Conservation (phyloP, 768 basidiomycete species). For the Dacryopinax primogenitus region DNA sequence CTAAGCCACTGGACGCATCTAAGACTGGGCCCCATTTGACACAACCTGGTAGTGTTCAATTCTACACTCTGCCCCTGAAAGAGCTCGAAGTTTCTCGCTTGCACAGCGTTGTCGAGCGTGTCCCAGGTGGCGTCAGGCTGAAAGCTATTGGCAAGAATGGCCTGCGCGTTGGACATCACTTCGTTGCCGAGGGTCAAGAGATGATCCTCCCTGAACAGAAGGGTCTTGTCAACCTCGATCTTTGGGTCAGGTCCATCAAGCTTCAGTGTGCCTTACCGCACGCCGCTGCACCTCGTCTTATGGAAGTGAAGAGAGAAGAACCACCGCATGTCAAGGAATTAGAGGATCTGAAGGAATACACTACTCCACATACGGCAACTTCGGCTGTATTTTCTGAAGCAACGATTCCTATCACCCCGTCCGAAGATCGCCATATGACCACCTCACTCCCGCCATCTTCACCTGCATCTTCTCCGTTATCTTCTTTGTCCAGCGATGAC, state of each 20-base stretch:
- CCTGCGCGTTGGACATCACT: background rate
- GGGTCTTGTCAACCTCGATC: background rate
- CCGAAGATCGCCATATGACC: background rate
- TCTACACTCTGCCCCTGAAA: constrained; percentile 1
- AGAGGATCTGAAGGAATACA: background rate
- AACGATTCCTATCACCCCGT: background rate
- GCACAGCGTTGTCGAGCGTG: constrained; percentile 4
- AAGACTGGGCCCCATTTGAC: constrained; percentile 5
- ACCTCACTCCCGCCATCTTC: background rate
- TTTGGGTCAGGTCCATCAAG: background rate
- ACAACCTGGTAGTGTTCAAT: background rate
- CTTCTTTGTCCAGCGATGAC: background rate
- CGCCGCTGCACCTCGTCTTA: background rate
- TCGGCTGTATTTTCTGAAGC: background rate
- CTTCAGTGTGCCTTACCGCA: background rate
- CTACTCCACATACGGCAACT: background rate
- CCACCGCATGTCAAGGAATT: background rate
- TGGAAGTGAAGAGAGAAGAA: background rate
- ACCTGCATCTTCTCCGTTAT: background rate
- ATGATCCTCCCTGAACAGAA: constrained; percentile 3
- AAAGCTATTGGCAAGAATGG: constrained; percentile 8
- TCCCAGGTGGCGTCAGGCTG: background rate
- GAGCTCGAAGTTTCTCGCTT: constrained; percentile 4
- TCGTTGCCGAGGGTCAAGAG: background rate
- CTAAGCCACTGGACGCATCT: background rate